phyloP scores from a whole-genome alignment of 2,329 filamentous ascomycete genomes.

The Hypoxylon sp. region DNA sequence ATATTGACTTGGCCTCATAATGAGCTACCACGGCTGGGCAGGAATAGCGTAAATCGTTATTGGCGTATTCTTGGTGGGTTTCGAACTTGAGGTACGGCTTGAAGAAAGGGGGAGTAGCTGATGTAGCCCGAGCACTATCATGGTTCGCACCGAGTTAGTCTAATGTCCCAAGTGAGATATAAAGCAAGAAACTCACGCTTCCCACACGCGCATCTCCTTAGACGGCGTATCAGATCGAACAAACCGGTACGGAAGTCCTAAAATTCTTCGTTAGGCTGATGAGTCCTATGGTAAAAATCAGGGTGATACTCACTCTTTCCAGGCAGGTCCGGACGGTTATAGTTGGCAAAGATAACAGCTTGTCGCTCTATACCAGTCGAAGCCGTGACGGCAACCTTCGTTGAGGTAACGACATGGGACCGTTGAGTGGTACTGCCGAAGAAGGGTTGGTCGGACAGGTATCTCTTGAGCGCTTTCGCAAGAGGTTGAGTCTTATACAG shows the following conservation, averaged over 20 bases:
- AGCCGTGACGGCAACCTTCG: conserved; percentile 53
- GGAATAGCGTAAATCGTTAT: conserved; percentile 46
- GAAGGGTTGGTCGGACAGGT: conserved; percentile 53
- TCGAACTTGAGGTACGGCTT: conserved; percentile 52
- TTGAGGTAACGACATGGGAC: conserved; percentile 46
- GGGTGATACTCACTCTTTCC: conserved; percentile 43
- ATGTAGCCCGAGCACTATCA: conserved; percentile 52
- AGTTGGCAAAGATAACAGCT: conserved; percentile 54
- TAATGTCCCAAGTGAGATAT: background rate
- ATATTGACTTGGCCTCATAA: conserved; percentile 51
- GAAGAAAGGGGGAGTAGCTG: conserved; percentile 53
- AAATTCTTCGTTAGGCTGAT: conserved; percentile 11
- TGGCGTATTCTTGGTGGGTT: conserved; percentile 48
- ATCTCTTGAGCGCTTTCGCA: conserved; percentile 48
- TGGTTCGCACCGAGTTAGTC: conserved; percentile 7
- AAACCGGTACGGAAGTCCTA: conserved; percentile 52
- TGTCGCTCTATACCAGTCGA: conserved; percentile 46
- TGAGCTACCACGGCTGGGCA: conserved; percentile 52
- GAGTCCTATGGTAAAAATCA: background rate
- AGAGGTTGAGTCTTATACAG: conserved; percentile 54
- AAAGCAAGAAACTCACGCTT: conserved; percentile 50
- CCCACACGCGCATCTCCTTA: conserved; percentile 53
- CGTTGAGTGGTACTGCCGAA: conserved; percentile 52
- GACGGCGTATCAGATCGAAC: conserved; percentile 49
- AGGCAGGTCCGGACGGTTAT: conserved; percentile 52